These are phyloP conservation scores for Candida vartiovaarae DNA, from an alignment of 805 yeast genomes.

Conservation along the genomic window DNA sequence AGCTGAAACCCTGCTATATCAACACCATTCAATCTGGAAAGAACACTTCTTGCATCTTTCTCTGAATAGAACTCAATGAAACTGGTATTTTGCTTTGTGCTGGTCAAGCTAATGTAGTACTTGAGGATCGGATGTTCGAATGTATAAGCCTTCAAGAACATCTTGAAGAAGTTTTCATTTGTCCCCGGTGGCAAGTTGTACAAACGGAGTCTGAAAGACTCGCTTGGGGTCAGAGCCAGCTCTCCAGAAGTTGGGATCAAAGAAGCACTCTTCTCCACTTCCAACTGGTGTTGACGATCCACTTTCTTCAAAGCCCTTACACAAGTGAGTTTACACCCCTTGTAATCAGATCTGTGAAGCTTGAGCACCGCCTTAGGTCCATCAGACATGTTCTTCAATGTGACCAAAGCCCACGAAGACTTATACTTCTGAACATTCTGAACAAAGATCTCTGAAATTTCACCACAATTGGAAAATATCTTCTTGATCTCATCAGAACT, in stretches of 20 bases:
- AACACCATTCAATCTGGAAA: slow-evolving; percentile 21
- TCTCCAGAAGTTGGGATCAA: background rate
- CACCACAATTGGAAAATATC: slow-evolving; percentile 41
- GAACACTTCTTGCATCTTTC: slow-evolving; percentile 17
- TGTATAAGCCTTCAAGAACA: slow-evolving; percentile 18
- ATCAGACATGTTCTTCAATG: slow-evolving; percentile 37
- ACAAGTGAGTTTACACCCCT: slow-evolving; percentile 24
- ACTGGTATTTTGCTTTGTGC: slow-evolving; percentile 7
- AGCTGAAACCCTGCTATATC: slow-evolving; percentile 15
- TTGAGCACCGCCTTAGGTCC: slow-evolving; percentile 36
- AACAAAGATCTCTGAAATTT: slow-evolving; percentile 43
- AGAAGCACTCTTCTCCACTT: background rate
- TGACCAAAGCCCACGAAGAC: slow-evolving; percentile 40
- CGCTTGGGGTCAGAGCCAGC: background rate
- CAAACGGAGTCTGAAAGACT: slow-evolving; percentile 13
- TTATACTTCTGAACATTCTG: slow-evolving; percentile 34
- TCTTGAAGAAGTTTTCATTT: slow-evolving; percentile 23
- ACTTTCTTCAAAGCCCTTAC: slow-evolving; percentile 23
- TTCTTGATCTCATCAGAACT: slow-evolving; percentile 34
- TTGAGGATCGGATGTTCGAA: slow-evolving; percentile 18
- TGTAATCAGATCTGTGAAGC: slow-evolving; percentile 24
- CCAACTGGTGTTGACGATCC: slow-evolving; percentile 15
- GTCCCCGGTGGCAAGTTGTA: slow-evolving; percentile 21
- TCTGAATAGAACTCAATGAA: slow-evolving; percentile 23
- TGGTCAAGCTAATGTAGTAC: slow-evolving; percentile 9